These are phyloP conservation scores for Geotrichum aggregatum DNA, from an alignment of 1,139 yeast species.

Conservation along the genomic window DNA sequence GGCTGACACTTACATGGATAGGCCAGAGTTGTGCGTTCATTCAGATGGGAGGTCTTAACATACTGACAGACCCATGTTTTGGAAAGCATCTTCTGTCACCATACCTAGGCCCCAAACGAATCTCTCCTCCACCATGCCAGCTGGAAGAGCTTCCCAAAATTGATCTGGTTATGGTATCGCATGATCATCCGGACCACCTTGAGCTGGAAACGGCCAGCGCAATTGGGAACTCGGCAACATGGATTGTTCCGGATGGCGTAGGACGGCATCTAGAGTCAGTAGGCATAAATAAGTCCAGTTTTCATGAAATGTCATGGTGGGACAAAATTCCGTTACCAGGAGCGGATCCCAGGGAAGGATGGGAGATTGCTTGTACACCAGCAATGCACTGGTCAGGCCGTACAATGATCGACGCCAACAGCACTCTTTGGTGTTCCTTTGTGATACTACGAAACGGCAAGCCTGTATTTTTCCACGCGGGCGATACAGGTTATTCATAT, in stretches of 20 bases:
- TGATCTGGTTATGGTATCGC: conserved; percentile 75
- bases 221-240: conserved; percentile 58
- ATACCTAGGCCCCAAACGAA: conserved; percentile 73
- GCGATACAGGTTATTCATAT: conserved; percentile 84
- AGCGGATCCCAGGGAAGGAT: conserved; percentile 45
- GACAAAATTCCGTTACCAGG: conserved; percentile 50
- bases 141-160: conserved; percentile 61
- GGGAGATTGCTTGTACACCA: conserved; percentile 83
- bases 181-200: conserved; percentile 92
- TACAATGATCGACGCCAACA: conserved; percentile 68
- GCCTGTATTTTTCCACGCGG: conserved; percentile 82
- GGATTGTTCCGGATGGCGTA: conserved; percentile 88
- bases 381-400: conserved; percentile 99
- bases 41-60: conserved; percentile 66
- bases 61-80: conserved; percentile 82
- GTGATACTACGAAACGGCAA: conserved; percentile 59
- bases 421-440: conserved; percentile 84
- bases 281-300: conserved; percentile 49
- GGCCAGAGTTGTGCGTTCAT: conserved; percentile 86
- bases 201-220: conserved; percentile 57
- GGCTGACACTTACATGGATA: conserved; percentile 77
- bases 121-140: conserved; percentile 65
- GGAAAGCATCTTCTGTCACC: conserved; percentile 62
- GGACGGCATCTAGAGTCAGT: conserved; percentile 52
- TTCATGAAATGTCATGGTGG: conserved; percentile 90